Base-by-base conservation (phyloP, 371 early-diverging fungal genomes). In the Apophysomyces trapeziformis region DNA sequence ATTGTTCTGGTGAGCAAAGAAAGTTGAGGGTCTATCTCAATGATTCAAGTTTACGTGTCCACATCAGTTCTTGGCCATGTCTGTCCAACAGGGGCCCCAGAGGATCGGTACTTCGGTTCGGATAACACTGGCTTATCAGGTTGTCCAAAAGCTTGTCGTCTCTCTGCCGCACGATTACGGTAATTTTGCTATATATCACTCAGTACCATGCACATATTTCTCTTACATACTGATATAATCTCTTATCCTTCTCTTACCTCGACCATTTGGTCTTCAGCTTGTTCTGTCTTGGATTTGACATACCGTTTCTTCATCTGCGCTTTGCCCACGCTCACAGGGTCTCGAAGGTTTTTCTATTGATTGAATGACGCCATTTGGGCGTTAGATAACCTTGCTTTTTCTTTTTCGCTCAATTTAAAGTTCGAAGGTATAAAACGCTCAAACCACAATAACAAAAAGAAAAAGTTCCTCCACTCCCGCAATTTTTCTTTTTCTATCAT, bases 111-210 rank as follows among this genome's bases (percentile, higher is more conserved):
- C 62, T 16, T 36, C 32, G 71, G 63, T 16, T 73, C 63, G 0
- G 71, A 56, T 6, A 58, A 58, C 16, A 47, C n/a, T 5, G 85
- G 85, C 41, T 77, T 78, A 11, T 85, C 82, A 0, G 88, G 88
- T 44, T 86, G 89, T 0, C 87, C 87, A 73, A 83, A 83, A n/a
- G 86, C 85, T 63, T 86, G 80, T 47, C 91, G 75, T 57, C 91
- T 76, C 69, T 89, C 89, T 21, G 89, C 91, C 14, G 89, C 89
- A 58, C 91, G 74, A 65, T 90, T 89, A 5, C 89, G 79, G 70
- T 90, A 89, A 57, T 82, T 76, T 61, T 80, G 68, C 63, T 69
- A 66, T 56, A 68, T 39, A 16, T 63, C 9, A 36, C 32, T 26
- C 32, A 26, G 32, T 26, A 26, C 32, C 32, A 26, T 26, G 32